These are phyloP conservation scores for Nicotiana undulata DNA, from an alignment of 257 asterid species.

Conservation along the genomic window DNA sequence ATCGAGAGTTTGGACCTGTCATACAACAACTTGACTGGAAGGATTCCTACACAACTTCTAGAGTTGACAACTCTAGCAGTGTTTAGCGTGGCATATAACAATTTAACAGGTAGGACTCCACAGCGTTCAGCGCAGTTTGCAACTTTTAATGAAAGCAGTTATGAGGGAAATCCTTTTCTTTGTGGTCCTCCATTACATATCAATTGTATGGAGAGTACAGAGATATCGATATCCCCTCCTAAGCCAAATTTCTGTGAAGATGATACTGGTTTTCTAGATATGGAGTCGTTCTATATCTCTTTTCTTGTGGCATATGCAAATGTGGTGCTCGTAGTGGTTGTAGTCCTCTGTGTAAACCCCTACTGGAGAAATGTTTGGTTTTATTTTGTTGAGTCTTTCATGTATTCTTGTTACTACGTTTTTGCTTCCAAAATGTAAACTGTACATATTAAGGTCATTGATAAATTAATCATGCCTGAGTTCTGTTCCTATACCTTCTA, in stretches of 20 bases:
- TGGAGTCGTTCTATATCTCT: neutral
- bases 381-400: neutral
- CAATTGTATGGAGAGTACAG: neutral
- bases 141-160: neutral
- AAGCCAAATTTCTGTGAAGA: neutral
- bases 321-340: neutral
- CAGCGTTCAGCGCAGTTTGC: neutral
- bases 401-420: neutral
- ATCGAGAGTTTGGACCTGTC: constrained; percentile 4
- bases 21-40: neutral
- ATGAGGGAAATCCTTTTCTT: constrained; percentile 1
- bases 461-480: neutral
- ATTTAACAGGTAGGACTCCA: neutral
- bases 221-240: neutral
- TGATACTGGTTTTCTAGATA: neutral
- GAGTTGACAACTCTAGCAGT: neutral
- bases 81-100: constrained; percentile 3
- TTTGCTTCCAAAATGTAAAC: neutral
- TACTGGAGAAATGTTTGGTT: constrained; percentile 4
- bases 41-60: neutral
- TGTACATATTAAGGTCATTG: neutral
- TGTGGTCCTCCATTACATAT: neutral
- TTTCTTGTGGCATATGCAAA: constrained; percentile 2
- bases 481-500: neutral
- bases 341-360: constrained; percentile 1